Evolutionary conservation across 108 stramenopile species (phyloP), one percentile per base, ranked within the genome.

Genomic region (Skeletonema costatum): DNA sequence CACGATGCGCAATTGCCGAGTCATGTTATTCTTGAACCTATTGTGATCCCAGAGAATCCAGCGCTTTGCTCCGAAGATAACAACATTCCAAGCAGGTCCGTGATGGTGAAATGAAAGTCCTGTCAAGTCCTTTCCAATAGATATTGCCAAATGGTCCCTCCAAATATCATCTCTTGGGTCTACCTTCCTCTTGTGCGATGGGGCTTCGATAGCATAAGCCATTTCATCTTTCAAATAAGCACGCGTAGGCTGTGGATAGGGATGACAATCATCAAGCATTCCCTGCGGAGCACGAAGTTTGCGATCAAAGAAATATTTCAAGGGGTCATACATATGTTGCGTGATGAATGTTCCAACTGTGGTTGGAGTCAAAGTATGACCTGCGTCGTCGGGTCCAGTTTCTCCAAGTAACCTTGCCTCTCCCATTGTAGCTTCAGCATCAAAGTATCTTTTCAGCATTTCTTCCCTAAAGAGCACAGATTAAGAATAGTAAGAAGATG

Each of bases 281-380:
- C 71, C 75, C 53, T 70, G 38, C 10, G 75, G 75, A 48, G 76
- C 76, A 60, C 71, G 70, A 64, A 82, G 73, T 73, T 82, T 82
- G 35, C 81, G 81, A 68, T 82, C 81, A 61, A 82, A 82, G 66
- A 82, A 75, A 60, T 82, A 82, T 66, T 81, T 81, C 73, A 74
- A 63, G 12, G 80, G 80, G 51, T 81, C 68, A 60, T 81, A 81
- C 73, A 81, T 74, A 64, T 81, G 80, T 46, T 81, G 56, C 0
- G 80, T 81, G 68, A 81, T 63, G 56, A 81, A 81, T 46, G 69
- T 73, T 50, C 69, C 73, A 4, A 81, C 73, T 3, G 80, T 81
- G 19, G 80, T 81, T 12, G 73, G 80, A 33, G 36, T 65, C 4
- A 81, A 56, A 5, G 42, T 81, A 16, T 64, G 74, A 13, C 80